A percentile compares a stretch with the other conserved stretches of the same genome.
Evolutionary conservation across 2,329 filamentous ascomycete species (phyloP).

Genomic region (Scytalidium lignicola): DNA sequence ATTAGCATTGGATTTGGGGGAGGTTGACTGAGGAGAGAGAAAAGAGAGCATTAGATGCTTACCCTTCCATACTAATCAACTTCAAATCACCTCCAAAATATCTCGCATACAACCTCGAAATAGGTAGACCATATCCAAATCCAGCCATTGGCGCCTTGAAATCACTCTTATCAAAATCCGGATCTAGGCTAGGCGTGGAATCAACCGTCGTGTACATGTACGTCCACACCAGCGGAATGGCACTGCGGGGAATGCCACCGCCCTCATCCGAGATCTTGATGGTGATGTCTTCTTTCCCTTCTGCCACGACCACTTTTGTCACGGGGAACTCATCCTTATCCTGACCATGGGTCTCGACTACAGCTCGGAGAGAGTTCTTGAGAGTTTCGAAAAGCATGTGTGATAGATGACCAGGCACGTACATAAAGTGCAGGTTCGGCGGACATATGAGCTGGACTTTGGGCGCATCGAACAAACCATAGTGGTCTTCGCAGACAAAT

Average conservation of each 20-base stretch:
- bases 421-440: constrained; percentile 96
- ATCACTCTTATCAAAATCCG: constrained; percentile 97
- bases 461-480: constrained; percentile 92
- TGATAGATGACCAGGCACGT: constrained; percentile 95
- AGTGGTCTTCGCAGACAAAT: constrained; percentile 99
- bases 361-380: constrained; percentile 95
- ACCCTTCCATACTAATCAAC: constrained; percentile 99
- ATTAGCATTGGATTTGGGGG: too few species aligned
- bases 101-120: constrained; percentile 86
- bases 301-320: constrained; percentile 95
- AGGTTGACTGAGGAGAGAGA: constrained; percentile 3
- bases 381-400: constrained; percentile 99
- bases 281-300: constrained; percentile 97
- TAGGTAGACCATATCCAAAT: constrained; percentile 95
- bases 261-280: constrained; percentile 98
- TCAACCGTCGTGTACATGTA: constrained; percentile 99
- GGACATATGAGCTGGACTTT: constrained; percentile 96
- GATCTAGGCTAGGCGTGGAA: constrained; percentile 87
- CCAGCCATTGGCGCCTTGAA: constrained; percentile 99
- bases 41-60: constrained; percentile 33
- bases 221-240: constrained; percentile 98
- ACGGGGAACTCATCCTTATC: constrained; percentile 96
- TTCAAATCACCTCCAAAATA: constrained; percentile 98
- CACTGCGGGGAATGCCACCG: constrained; percentile 86
- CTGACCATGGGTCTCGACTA: constrained; percentile 90